Evolutionary conservation across 352 stramenopile genomes (phyloP), one percentile per base, ranked within the genome.

Genomic region (Phytopythium montanum): DNA sequence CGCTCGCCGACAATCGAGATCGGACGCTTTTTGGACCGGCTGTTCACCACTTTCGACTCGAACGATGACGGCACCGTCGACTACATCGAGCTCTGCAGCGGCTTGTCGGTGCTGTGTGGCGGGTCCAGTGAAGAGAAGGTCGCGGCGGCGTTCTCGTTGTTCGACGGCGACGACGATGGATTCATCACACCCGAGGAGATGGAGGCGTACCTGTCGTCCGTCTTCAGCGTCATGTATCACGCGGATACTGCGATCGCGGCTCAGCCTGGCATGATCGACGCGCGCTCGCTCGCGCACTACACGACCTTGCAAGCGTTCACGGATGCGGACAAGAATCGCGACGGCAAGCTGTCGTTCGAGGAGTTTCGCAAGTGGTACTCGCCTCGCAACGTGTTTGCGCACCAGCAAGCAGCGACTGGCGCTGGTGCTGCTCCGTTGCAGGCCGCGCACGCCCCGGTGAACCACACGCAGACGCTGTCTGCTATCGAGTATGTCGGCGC

Each of bases 311-410:
- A 96, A 54, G 87, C 88, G 18, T 98, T 98, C 56, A 52, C 74
- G 0, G 85, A 96, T n/a, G 88, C 80, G 14, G 92, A 98, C 66
- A 51, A 90, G 18, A 94, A 97, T 62, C 71, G 70, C 45, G 85
- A 96, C 46, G 82, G 79, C 16, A 79, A 73, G 28, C 56, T 97
- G 12, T 91, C 85, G 21, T 62, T 94, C 7, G 76, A 87, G 42
- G 87, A 97, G 54, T 96, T 97, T 57, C 75, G 79, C 2, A 77
- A 66, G 19, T 97, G 88, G 88, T 97, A 91, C 60, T 69, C 58
- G 67, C 50, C 70, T 53, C 61, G 61, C 55, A 74, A 58, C 29
- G 45, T 60, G 10, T 38, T 65, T 28, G 65, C 65, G 34, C 65
- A 71, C 33, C 68, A 76, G 29, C 39, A 31, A 12, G 48, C 51